Conservation (phyloP, 306 rosid species). For the Prunus campanulata region DNA sequence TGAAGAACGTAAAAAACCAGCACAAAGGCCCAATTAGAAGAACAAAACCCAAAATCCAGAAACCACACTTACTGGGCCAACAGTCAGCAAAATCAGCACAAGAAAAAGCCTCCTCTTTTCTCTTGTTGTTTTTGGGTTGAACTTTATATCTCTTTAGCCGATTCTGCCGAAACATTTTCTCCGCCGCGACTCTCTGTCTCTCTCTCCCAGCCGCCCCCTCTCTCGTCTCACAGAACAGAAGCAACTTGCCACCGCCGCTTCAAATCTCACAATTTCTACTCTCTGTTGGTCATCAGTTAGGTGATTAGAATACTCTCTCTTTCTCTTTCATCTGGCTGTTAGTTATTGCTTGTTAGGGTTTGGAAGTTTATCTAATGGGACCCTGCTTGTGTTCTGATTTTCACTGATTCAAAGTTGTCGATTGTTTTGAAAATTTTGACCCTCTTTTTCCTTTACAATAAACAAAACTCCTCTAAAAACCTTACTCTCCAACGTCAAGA, state of each 20-base stretch:
- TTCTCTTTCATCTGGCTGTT: not conserved
- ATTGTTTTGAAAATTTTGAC: too few relatives aligned
- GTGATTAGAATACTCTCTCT: not conserved
- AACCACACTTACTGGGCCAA: too few relatives aligned
- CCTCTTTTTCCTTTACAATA: too few relatives aligned
- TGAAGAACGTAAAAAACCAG: not conserved
- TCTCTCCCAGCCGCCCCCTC: not conserved
- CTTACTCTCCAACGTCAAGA: not conserved
- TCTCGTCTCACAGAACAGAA: not conserved
- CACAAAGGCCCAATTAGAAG: not conserved
- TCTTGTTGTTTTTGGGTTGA: too few relatives aligned
- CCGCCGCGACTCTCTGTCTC: too few relatives aligned
- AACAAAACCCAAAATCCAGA: not conserved
- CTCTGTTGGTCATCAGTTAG: not conserved
- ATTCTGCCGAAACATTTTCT: not conserved
- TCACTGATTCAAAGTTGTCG: not conserved
- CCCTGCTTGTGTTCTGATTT: not conserved
- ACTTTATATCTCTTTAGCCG: not conserved
- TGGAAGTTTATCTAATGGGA: not conserved
- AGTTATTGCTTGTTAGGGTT: not conserved
- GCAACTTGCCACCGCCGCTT: not conserved
- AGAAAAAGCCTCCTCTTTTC: too few relatives aligned
- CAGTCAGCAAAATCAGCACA: too few relatives aligned
- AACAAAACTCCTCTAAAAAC: not conserved
- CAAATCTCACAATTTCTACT: not conserved